Base-by-base conservation (phyloP, 2,329 filamentous ascomycete species). In the Diaporthe ampelina region DNA sequence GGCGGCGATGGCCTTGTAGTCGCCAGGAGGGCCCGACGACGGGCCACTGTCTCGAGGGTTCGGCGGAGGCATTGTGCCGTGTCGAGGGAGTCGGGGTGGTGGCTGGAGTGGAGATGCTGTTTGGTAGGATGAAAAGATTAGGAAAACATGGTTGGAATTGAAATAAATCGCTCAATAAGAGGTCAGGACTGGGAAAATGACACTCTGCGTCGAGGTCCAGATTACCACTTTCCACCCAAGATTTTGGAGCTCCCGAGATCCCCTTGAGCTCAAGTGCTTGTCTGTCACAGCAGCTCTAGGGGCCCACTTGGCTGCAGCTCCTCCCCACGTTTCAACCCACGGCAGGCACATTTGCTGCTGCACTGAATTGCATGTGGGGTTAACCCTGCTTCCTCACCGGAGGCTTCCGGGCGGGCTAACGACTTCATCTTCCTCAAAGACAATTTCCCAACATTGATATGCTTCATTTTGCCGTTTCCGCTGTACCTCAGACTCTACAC, bases 1-100 rank as follows among this genome's bases (percentile, higher is more conserved):
- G 52, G 86, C 86, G 24, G 87, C 85, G 75, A 91, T 88, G 73
- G 85, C 81, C 78, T 88, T 83, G 83, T 89, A 89, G 52, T 91
- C 88, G 79, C 84, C 72, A 8, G 79, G 68, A 40, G 81, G 73
- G 21, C 79, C 63, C 61, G 79, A 81, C 26, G 80, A 75, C 68
- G 77, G 77, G 37, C 43, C 37, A 13, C 78, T 65, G 43, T 54
- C 29, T 63, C 69, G 59, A 15, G 73, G 58, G 76, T 79, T 79
- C 57, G 77, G 79, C 73, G 80, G 75, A 72, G 81, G 78, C 80
- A 82, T 82, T 72, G 74, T 79, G 74, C 68, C 43, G 43, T 45
- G 43, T 50, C 32, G 61, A 58, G 26, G 72, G 48, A 2, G 17
- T 32, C 17, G 63, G 32, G 52, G 43, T 21, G 70, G 26, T 65